A percentile compares a stretch with the other conserved stretches of the same genome.
phyloP scores from a whole-genome alignment of 192 early-diverging fungal genomes.

The Cladochytrium replicatum region DNA sequence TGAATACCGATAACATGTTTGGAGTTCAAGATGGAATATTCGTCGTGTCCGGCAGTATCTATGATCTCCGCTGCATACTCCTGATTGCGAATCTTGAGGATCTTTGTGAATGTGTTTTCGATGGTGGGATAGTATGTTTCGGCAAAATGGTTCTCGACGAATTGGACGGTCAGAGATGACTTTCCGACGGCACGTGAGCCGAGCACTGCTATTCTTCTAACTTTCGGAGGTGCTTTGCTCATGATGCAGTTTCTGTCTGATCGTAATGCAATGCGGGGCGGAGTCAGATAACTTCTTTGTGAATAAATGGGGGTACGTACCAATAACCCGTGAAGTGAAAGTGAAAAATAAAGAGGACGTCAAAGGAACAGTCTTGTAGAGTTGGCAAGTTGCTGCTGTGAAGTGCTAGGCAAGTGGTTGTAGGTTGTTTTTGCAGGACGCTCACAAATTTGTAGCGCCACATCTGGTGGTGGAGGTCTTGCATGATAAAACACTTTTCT shows the following conservation, averaged over 20 bases:
- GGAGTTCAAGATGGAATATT: slow-evolving; percentile 87
- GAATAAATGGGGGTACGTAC: no score
- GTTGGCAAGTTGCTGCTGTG: no score
- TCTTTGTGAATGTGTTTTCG: slow-evolving; percentile 82
- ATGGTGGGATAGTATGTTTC: slow-evolving; percentile 95
- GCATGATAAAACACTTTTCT: no score
- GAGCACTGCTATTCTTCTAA: slow-evolving; percentile 70
- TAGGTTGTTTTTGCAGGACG: no score
- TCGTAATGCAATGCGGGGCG: no score
- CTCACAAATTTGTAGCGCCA: no score
- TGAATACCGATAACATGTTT: slow-evolving; percentile 83
- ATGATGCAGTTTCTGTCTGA: not conserved
- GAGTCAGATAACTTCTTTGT: no score
- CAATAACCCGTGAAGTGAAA: no score
- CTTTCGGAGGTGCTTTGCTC: slow-evolving; percentile 35
- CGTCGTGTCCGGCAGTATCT: slow-evolving; percentile 95
- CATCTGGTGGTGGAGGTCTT: no score
- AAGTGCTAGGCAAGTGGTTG: no score
- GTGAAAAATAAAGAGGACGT: no score
- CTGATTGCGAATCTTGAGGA: slow-evolving; percentile 63
- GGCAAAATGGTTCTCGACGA: slow-evolving; percentile 82
- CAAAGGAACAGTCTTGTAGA: no score
- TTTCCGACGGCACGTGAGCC: slow-evolving; percentile 70
- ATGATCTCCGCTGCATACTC: slow-evolving; percentile 86
- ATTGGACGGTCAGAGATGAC: slow-evolving; percentile 87